phyloP scores from a whole-genome alignment of 2,329 filamentous ascomycete genomes.

The Aspergillus sp. region DNA sequence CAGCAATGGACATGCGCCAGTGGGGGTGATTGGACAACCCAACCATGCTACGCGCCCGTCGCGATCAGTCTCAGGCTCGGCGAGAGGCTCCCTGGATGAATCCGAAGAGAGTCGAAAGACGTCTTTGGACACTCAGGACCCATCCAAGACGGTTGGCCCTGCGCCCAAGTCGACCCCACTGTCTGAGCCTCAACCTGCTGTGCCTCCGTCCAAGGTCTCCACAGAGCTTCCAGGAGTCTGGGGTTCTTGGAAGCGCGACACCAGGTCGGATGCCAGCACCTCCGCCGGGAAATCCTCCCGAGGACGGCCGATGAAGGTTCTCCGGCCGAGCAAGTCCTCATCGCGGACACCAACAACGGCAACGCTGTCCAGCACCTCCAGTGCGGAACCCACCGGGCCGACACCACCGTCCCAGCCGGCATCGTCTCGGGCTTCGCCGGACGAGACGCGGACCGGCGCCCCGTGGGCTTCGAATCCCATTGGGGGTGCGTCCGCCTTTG shows the following conservation, averaged over 20 bases:
- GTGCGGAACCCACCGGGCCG: conserved; percentile 12
- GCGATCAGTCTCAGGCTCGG: conserved; percentile 25
- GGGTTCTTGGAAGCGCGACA: conserved; percentile 66
- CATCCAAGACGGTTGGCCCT: conserved; percentile 11
- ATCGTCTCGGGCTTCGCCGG: conserved; percentile 22
- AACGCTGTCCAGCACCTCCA: conserved; percentile 12
- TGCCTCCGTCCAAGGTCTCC: conserved; percentile 23
- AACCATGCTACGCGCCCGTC: conserved; percentile 22
- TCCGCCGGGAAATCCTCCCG: conserved; percentile 63
- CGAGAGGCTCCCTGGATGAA: conserved; percentile 23
- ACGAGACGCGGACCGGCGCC: conserved; percentile 37
- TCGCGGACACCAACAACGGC: conserved; percentile 38
- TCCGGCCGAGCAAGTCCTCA: conserved; percentile 69
- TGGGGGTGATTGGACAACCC: conserved; percentile 35
- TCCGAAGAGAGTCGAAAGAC: conserved; percentile 22
- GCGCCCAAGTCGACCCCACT: conserved; percentile 26
- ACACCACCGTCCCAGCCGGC: conserved; percentile 12
- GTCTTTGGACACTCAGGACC: conserved; percentile 6
- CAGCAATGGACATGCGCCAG: conserved; percentile 21
- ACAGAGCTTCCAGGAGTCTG: conserved; percentile 59
- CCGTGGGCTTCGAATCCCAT: conserved; percentile 74
- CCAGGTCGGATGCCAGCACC: conserved; percentile 27
- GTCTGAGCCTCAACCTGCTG: conserved; percentile 28
- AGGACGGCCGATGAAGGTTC: conserved; percentile 76
- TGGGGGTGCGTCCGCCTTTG: conserved; percentile 89